Evolutionary conservation across 768 basidiomycete species (phyloP).

Genomic region (Dioszegia aurantiaca): DNA sequence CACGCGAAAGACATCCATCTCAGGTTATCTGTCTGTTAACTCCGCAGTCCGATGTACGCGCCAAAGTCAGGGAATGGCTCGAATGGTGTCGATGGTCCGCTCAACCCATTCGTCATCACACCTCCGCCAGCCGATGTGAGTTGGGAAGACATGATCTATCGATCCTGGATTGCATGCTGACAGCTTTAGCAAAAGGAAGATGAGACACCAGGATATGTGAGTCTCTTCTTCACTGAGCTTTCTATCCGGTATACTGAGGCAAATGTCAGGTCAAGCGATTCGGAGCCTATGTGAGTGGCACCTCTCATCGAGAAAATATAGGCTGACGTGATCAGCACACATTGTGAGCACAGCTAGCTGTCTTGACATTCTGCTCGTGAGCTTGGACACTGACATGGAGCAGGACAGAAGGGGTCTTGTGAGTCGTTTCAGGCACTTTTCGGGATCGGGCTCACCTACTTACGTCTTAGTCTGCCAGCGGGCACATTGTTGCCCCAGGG

Average conservation of each 20-base stretch:
- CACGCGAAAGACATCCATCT: too few relatives aligned
- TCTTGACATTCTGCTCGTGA: neutral
- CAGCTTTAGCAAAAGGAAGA: constrained; percentile 34
- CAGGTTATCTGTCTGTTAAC: neutral
- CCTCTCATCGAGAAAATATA: neutral
- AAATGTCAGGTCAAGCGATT: constrained; percentile 38
- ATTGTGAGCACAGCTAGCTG: constrained; percentile 24
- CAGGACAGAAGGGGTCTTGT: constrained; percentile 47
- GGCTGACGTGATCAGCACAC: constrained; percentile 33
- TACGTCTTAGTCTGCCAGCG: constrained; percentile 32
- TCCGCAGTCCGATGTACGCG: neutral
- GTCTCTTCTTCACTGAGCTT: too few relatives aligned
- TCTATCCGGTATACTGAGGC: too few relatives aligned
- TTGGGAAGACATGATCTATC: too few relatives aligned
- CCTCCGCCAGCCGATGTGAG: constrained; percentile 39
- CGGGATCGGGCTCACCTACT: neutral
- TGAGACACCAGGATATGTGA: constrained; percentile 26
- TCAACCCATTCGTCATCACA: constrained; percentile 40
- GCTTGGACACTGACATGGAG: neutral
- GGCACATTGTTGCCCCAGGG: constrained; percentile 45
- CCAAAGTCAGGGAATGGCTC: neutral
- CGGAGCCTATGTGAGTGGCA: constrained; percentile 45
- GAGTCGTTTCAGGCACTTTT: constrained; percentile 9
- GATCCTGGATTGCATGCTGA: constrained; percentile 4
- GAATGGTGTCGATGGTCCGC: constrained; percentile 33